A percentile compares a stretch with the other conserved stretches of the same genome.
phyloP scores from a whole-genome alignment of 768 basidiomycete species.

The Boletales sp. region DNA sequence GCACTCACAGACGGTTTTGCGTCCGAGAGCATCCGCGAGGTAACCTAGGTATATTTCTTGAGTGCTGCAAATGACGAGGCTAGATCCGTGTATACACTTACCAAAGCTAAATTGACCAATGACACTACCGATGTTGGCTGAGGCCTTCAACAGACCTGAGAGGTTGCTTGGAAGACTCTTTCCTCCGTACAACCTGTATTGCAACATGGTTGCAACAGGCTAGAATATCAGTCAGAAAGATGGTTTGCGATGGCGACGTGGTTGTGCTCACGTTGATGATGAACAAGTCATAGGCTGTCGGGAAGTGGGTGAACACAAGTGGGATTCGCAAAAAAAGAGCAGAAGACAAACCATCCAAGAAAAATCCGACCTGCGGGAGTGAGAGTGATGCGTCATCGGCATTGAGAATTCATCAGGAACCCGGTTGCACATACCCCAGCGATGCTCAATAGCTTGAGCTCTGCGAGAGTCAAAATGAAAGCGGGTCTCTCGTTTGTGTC shows the following conservation, averaged over 20 bases:
- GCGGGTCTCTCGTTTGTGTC: slow-evolving; percentile 33
- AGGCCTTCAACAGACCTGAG: slow-evolving; percentile 62
- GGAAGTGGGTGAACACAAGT: slow-evolving; percentile 4
- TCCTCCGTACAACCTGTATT: slow-evolving; percentile 59
- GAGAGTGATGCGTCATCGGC: not conserved
- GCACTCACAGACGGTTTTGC: slow-evolving; percentile 59
- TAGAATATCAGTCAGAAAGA: slow-evolving; percentile 16
- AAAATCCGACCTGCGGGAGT: slow-evolving; percentile 55
- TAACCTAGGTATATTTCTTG: slow-evolving; percentile 40
- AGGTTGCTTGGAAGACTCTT: slow-evolving; percentile 47
- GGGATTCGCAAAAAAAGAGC: not conserved
- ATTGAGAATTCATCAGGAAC: not conserved
- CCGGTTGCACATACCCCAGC: slow-evolving; percentile 44
- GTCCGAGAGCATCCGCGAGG: slow-evolving; percentile 61
- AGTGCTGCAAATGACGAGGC: not conserved
- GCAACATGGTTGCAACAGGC: slow-evolving; percentile 67
- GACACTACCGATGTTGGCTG: slow-evolving; percentile 70
- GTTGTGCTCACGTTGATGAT: slow-evolving; percentile 56
- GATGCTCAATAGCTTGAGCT: slow-evolving; percentile 59
- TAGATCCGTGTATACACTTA: slow-evolving; percentile 13
- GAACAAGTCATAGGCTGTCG: slow-evolving; percentile 64
- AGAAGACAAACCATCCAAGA: slow-evolving; percentile 56
- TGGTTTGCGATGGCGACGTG: not conserved
- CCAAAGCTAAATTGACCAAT: slow-evolving; percentile 67
- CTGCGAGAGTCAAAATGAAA: slow-evolving; percentile 40